Evolutionary conservation across 768 basidiomycete species (phyloP), one percentile per base, ranked within the genome.

Genomic region (Boletus huronensis): DNA sequence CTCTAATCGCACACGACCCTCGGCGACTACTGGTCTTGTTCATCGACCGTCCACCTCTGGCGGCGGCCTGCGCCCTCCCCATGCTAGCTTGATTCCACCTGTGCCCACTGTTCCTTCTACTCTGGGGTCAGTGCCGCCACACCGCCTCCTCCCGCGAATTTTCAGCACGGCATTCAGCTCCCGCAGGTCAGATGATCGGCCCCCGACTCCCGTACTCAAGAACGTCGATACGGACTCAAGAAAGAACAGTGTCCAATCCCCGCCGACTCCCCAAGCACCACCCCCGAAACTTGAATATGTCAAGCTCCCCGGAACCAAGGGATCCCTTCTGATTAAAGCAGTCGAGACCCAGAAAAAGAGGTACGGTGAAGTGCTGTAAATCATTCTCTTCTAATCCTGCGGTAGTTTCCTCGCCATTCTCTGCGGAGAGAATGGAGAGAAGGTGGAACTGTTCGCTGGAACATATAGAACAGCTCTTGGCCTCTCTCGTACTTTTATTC

Each of bases 261-360:
- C 74, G 1, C 50, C 71, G 3, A 63, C 77, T 8, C 70, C 77
- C 4, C 84, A 82, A 57, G 72, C 81, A 3, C 85, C 89, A 21
- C 85, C 90, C 10, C 89, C 90, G 1, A 93, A 93, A 68, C 71
- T 95, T 36, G 93, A 95, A 69, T 94, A 93, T 63, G 88, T 94
- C 53, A 96, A 96, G 71, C 79, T 96, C 10, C 93, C 93, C 3
- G 88, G 93, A 25, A 96, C 93, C 4, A 94, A 92, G 67, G 88
- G 88, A 49, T 84, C 93, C 9, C 64, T 93, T 17, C 73, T 90
- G 66, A 81, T 96, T 46, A 92, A 92, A 63, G 85, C 93, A 1
- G 90, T 93, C 2, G 93, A 96, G 72, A 96, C 93, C 5, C 81
- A 80, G 53, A 93, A 85, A 76, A 91, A 93, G 74, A 96, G 93